These are phyloP conservation scores for Penicillium malachiteum DNA, from an alignment of 495 filamentous ascomycete genomes.

Conservation along the genomic window DNA sequence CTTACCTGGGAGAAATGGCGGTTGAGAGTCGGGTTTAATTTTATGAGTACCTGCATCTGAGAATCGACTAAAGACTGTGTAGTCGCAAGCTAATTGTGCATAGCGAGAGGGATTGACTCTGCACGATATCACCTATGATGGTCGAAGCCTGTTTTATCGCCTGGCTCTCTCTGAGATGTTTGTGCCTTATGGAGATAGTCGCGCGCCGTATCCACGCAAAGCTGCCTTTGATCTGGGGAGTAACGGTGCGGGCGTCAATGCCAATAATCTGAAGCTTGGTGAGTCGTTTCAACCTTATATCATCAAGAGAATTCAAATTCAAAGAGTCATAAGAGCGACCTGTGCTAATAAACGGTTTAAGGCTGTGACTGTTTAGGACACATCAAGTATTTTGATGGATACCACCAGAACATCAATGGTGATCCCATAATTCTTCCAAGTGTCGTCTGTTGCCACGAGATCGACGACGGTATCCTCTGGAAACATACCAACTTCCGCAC, in stretches of 20 bases:
- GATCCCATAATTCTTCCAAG: conserved; percentile 52
- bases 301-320: too few relatives aligned
- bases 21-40: conserved; percentile 63
- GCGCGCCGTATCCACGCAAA: conserved; percentile 66
- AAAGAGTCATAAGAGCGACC: too few relatives aligned
- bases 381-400: conserved; percentile 62
- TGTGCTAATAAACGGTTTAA: too few relatives aligned
- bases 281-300: too few relatives aligned
- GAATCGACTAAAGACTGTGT: too few relatives aligned
- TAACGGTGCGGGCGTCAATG: conserved; percentile 59
- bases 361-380: conserved; percentile 62
- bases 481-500: conserved; percentile 72
- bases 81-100: too few relatives aligned
- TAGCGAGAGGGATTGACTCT: conserved; percentile 58
- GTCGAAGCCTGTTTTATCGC: conserved; percentile 64
- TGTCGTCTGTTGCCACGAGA: conserved; percentile 64
- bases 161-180: conserved; percentile 73
- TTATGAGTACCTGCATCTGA: too few relatives aligned
- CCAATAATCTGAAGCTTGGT: conserved; percentile 59
- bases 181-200: conserved; percentile 62
- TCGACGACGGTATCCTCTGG: conserved; percentile 65
- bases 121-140: conserved; percentile 66
- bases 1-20: conserved; percentile 66
- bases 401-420: conserved; percentile 50
- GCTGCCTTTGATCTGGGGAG: conserved; percentile 71